Evolutionary conservation across 2,329 filamentous ascomycete genomes (phyloP), one percentile per base, ranked within the genome.

Genomic region (Sporothrix dimorphospora): DNA sequence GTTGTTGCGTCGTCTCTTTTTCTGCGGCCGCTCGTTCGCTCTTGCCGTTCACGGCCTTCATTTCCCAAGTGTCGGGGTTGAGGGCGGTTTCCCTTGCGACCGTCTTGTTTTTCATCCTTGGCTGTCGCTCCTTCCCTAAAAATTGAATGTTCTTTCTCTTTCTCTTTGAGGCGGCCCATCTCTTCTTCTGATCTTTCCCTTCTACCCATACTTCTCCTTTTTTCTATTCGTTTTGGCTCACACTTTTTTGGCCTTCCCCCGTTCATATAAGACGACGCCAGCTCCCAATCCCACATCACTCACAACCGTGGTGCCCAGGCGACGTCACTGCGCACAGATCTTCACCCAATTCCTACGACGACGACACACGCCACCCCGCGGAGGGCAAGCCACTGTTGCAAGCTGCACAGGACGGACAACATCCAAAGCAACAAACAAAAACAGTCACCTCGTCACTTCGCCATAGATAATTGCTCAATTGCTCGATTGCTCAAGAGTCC

Each of bases 51-150:
- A 65, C 59, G 59, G 59, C 59, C 59, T 63, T 45, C 34, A 24
- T 42, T 45, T 27, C 38, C n/a, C 21, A 45, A 12, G 38, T 12
- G 59, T 45, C 21, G 59, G 59, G 57, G n/a, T 65, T 65, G 21
- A 8, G 11, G 19, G 38, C 38, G 5, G 21, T 24, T 65, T 45
- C 38, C 59, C 21, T 65, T 16, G 34, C 24, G 61, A 24, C 34
- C 42, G 42, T 66, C 42, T 63, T 42, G 34, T 24, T 40, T 42
- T 63, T 63, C 34, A 63, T 42, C 57, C 57, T 63, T 63, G 57
- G 34, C 57, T n/a, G 57, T 63, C 34, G 34, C 34, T 63, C 34
- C 57, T 63, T 42, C 57, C 57, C 9, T 63, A 21, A 21, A 14
- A 42, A 12, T 21, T 12, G 19, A 24, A 40, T 14, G 9, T 9